These are phyloP conservation scores for Trypethelium eluteriae DNA, from an alignment of 495 filamentous ascomycete species.

Conservation along the genomic window DNA sequence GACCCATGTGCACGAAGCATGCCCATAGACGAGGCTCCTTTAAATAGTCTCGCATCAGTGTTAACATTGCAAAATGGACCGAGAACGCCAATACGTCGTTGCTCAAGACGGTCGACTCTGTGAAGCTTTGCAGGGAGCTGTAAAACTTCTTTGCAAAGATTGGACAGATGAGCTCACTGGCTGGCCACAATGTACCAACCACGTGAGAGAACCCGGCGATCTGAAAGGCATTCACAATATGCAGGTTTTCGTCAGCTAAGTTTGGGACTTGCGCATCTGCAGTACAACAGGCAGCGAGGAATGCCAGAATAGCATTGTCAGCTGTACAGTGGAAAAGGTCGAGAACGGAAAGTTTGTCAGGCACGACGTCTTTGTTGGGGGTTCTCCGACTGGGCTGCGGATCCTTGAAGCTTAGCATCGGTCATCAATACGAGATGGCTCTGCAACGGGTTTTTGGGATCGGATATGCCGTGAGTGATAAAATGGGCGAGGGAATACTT, in stretches of 20 bases:
- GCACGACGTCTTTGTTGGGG: background rate
- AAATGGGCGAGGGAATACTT: slow-evolving; percentile 8
- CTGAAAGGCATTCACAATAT: slow-evolving; percentile 11
- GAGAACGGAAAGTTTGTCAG: background rate
- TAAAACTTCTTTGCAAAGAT: background rate
- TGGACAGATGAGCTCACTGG: background rate
- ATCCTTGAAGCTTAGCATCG: background rate
- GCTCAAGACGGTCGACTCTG: too few species aligned
- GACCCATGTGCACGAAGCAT: too few species aligned
- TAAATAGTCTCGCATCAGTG: too few species aligned
- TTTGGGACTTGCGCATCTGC: background rate
- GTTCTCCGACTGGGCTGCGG: background rate
- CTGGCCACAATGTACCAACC: slow-evolving; percentile 10
- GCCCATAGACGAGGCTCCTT: too few species aligned
- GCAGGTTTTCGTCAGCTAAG: slow-evolving; percentile 9
- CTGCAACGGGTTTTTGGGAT: slow-evolving; percentile 1
- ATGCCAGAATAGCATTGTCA: background rate
- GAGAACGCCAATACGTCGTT: too few species aligned
- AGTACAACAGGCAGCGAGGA: slow-evolving; percentile 8
- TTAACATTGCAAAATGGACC: too few species aligned
- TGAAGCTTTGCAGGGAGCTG: too few species aligned
- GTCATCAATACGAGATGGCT: slow-evolving; percentile 3
- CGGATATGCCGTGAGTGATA: slow-evolving; percentile 8
- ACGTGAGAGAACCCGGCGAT: slow-evolving; percentile 10
- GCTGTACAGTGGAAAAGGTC: background rate